Evolutionary conservation across 495 filamentous ascomycete species (phyloP), one percentile per base, ranked within the genome.

Genomic region (Xylaria bambusicola): DNA sequence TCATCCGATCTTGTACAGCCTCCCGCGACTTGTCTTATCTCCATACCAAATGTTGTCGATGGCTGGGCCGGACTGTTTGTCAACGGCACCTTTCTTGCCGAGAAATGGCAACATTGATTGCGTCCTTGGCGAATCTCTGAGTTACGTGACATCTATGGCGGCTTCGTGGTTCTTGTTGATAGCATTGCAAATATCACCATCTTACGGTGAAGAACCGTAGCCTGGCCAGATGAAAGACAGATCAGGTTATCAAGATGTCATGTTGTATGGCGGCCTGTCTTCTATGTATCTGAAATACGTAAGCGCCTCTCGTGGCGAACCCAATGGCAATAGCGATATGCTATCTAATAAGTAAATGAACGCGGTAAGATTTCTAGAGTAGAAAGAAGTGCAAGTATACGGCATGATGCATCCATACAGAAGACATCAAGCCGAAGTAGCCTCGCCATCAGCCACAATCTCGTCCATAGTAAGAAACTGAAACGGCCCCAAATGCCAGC

Each of bases 401-500:
- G 31, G 27, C 12, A 58, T 44, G n/a, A 31, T 45, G 45, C 15
- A 58, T 52, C 33, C 3, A 13, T n/a, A 3, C 41, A 9, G 54
- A 53, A 35, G 47, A 27, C 20, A 21, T 65, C 51, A 62, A 26
- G 46, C 53, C 9, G 31, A 51, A 57, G 53, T 5, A 44, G 59
- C 59, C 66, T 79, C 74, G 13, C 71, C 77, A 65, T 73, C 68
- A 7, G 47, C 41, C 9, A 79, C 15, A 20, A 80, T 65, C 26
- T 74, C 65, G 7, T 77, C 75, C 58, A 80, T n/a, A 13, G 58
- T 50, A 38, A 80, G 52, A 29, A 67, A 62, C 60, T 66, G 62
- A 45, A 73, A 79, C 52, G 70, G 66, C 2, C 75, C 75, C 56
- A 80, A 26, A 23, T 55, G 48, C 72, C 70, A 78, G 18, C 69